Conservation (phyloP, 306 rosid species). For the Fagus crenata region DNA sequence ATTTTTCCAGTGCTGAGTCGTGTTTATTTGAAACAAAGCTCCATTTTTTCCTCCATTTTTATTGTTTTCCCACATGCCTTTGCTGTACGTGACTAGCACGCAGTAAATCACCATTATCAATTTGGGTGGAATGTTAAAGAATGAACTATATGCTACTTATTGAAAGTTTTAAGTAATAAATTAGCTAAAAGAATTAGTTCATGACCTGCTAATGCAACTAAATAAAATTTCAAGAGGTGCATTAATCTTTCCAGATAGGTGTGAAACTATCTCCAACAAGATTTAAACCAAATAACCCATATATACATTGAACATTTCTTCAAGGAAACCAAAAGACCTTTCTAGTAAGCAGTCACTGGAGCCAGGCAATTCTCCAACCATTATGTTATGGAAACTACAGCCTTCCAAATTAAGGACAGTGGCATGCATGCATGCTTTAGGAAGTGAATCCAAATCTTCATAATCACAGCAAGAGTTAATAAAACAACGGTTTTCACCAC, state of each 20-base stretch:
- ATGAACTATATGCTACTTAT: no score
- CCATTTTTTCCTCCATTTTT: no score
- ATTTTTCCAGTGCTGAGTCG: no score
- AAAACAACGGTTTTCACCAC: constrained; percentile 1
- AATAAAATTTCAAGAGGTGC: no score
- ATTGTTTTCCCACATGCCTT: no score
- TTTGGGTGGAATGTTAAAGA: no score
- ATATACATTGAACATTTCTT: constrained; percentile 4
- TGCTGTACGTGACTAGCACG: no score
- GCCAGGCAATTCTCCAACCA: neutral
- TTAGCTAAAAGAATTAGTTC: no score
- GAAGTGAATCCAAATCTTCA: constrained; percentile 22
- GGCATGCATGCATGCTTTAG: constrained; percentile 25
- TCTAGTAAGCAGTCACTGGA: neutral
- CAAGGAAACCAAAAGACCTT: constrained; percentile 3
- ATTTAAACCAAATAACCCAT: neutral
- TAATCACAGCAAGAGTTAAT: constrained; percentile 3
- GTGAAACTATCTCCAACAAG: neutral
- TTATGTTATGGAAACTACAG: neutral
- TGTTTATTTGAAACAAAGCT: no score
- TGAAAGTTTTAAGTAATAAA: no score
- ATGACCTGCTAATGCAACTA: neutral
- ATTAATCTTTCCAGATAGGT: neutral
- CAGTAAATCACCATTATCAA: no score
- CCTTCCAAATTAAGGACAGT: constrained; percentile 5